Conservation (phyloP, 2,329 filamentous ascomycete species). For the Coniochaeta ligniaria region DNA sequence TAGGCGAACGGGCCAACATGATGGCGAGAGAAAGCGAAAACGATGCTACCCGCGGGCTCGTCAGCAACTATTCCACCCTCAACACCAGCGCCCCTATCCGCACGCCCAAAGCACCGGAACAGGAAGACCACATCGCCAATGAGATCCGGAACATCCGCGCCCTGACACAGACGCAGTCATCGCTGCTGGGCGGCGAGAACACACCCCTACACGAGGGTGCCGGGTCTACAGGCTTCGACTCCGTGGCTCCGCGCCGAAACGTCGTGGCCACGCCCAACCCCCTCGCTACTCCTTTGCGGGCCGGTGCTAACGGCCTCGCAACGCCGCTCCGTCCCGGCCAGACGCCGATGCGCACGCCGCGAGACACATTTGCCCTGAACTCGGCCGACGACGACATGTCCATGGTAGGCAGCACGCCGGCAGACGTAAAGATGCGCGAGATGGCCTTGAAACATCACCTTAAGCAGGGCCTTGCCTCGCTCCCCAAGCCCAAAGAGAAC, state of each 20-base stretch:
- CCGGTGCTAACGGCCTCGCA: constrained; percentile 53
- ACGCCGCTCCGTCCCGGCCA: constrained; percentile 66
- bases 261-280: constrained; percentile 89
- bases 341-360: constrained; percentile 80
- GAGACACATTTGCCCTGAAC: constrained; percentile 83
- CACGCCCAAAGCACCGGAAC: constrained; percentile 82
- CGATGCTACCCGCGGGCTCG: constrained; percentile 73
- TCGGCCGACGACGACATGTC: constrained; percentile 58
- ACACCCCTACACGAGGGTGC: constrained; percentile 77
- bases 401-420: constrained; percentile 66
- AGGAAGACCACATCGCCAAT: constrained; percentile 94
- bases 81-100: constrained; percentile 81
- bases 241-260: constrained; percentile 73
- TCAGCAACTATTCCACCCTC: constrained; percentile 79
- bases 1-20: constrained; percentile 76
- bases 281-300: constrained; percentile 78
- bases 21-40: constrained; percentile 75
- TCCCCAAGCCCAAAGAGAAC: constrained; percentile 87
- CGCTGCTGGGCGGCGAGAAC: constrained; percentile 87
- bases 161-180: constrained; percentile 88
- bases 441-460: constrained; percentile 62
- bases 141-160: constrained; percentile 92
- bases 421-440: constrained; percentile 67
- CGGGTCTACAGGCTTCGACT: constrained; percentile 81
- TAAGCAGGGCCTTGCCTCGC: constrained; percentile 64